These are phyloP conservation scores for Hypoxylon cercidicola DNA, from an alignment of 495 filamentous ascomycete species.

Conservation along the genomic window DNA sequence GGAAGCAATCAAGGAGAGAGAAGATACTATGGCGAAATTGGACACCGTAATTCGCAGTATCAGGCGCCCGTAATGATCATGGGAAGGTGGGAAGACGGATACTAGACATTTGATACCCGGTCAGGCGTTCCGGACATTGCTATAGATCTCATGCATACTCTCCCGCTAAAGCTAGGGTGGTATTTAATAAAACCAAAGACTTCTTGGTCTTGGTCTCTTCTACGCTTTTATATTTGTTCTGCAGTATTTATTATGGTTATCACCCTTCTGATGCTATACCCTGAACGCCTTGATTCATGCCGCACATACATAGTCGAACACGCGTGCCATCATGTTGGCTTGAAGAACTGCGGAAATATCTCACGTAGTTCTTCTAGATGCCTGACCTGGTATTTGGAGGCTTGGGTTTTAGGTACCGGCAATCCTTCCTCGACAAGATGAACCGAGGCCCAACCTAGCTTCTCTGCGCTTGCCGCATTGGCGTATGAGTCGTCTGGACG, in stretches of 20 bases:
- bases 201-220: no score
- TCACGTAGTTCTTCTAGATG: slow-evolving; percentile 76
- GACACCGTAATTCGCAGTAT: slow-evolving; percentile 73
- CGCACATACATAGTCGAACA: slow-evolving; percentile 3
- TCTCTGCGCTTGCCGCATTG: slow-evolving; percentile 77
- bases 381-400: slow-evolving; percentile 74
- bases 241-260: no score
- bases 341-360: slow-evolving; percentile 84
- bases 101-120: slow-evolving; percentile 25
- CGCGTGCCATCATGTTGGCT: slow-evolving; percentile 40
- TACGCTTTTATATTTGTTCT: no score
- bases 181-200: no score
- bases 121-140: slow-evolving; percentile 25
- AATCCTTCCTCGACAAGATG: slow-evolving; percentile 83
- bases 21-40: slow-evolving; percentile 70
- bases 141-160: no score
- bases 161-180: no score
- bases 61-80: slow-evolving; percentile 55
- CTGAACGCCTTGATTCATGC: slow-evolving; percentile 20
- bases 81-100: not conserved
- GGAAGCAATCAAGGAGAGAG: slow-evolving; percentile 76
- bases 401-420: slow-evolving; percentile 65
- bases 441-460: slow-evolving; percentile 79
- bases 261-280: slow-evolving; percentile 5
- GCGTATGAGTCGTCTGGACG: slow-evolving; percentile 78